phyloP scores from a whole-genome alignment of 306 rosid species.

The Inga laurina region DNA sequence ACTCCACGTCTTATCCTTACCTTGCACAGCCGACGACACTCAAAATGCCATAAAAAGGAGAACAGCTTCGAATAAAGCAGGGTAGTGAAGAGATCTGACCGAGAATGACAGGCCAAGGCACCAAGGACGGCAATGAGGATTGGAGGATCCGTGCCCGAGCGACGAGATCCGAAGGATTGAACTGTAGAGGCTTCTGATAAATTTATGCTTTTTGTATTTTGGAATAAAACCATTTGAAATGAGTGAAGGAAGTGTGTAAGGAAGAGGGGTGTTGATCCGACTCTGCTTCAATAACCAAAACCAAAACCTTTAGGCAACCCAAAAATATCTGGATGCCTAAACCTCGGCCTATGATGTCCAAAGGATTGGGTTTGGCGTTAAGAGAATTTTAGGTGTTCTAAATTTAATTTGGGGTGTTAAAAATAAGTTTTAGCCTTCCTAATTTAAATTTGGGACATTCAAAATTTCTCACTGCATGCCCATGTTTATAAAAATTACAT shows the following conservation, averaged over 20 bases:
- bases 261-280: not conserved
- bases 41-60: conserved; percentile 43
- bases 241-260: conserved; percentile 1
- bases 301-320: too few relatives aligned
- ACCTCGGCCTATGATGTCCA: too few relatives aligned
- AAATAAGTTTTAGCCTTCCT: too few relatives aligned
- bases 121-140: conserved; percentile 26
- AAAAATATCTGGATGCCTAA: too few relatives aligned
- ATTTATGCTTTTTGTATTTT: not conserved
- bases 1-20: conserved; percentile 27
- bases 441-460: too few relatives aligned
- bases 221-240: not conserved
- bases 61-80: conserved; percentile 26
- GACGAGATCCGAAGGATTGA: conserved; percentile 60
- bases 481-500: too few relatives aligned
- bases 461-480: too few relatives aligned
- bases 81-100: conserved; percentile 50
- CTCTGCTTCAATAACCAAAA: too few relatives aligned
- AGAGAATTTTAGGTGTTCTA: too few relatives aligned
- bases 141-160: conserved; percentile 49
- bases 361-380: too few relatives aligned
- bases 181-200: conserved; percentile 16
- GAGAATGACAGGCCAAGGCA: not conserved
- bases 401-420: too few relatives aligned
- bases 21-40: conserved; percentile 36